Evolutionary conservation across 768 basidiomycete genomes (phyloP).

Genomic region (Suillus discolor): DNA sequence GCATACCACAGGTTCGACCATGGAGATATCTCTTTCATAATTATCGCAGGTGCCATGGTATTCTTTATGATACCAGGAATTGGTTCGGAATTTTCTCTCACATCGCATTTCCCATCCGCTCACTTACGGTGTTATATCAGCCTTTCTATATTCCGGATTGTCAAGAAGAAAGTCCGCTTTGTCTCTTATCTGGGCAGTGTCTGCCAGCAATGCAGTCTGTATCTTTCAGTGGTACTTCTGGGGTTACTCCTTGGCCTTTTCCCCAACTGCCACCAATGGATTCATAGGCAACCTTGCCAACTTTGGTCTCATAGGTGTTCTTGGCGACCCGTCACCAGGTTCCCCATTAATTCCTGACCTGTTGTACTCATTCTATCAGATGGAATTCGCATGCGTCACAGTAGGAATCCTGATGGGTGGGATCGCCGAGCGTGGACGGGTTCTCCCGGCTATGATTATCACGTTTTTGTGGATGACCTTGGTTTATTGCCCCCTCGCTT

Average conservation of each 20-base stretch:
- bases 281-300: constrained; percentile 80
- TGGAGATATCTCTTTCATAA: constrained; percentile 74
- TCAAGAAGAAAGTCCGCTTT: constrained; percentile 70
- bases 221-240: constrained; percentile 84
- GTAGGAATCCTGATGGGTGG: constrained; percentile 77
- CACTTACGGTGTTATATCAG: constrained; percentile 34
- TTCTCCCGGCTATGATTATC: constrained; percentile 81
- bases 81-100: constrained; percentile 39
- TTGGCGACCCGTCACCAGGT: constrained; percentile 73
- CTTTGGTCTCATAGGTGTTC: constrained; percentile 75
- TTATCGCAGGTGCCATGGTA: constrained; percentile 68
- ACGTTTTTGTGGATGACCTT: constrained; percentile 84
- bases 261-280: constrained; percentile 70
- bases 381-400: constrained; percentile 85
- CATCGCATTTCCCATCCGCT: constrained; percentile 7
- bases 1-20: constrained; percentile 55
- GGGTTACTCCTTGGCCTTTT: constrained; percentile 87
- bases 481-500: constrained; percentile 87
- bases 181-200: constrained; percentile 75
- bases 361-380: constrained; percentile 85
- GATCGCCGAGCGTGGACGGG: constrained; percentile 83
- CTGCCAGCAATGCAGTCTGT: constrained; percentile 71
- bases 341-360: constrained; percentile 81
- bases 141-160: constrained; percentile 74
- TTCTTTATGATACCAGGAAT: constrained; percentile 79